A percentile compares a stretch with the other conserved stretches of the same genome.
These are phyloP conservation scores for Coemansia sp. DNA, from an alignment of 192 early-diverging fungal genomes.

Conservation along the genomic window DNA sequence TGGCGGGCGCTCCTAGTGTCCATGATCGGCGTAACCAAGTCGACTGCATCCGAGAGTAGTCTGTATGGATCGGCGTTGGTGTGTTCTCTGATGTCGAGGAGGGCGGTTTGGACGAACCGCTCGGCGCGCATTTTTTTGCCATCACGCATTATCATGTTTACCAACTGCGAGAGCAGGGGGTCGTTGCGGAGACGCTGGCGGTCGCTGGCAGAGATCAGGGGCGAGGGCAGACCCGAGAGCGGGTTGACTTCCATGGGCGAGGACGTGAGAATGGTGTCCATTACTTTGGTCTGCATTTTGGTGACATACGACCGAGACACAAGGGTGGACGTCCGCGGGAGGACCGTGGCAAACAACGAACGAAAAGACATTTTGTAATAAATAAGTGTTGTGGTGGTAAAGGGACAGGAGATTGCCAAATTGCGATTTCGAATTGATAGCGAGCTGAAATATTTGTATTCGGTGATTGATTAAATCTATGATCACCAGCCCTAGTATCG, in stretches of 20 bases:
- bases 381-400: neutral
- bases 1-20: constrained; percentile 68
- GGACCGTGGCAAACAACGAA: constrained; percentile 8
- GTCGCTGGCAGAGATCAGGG: constrained; percentile 32
- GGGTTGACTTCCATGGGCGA: constrained; percentile 27
- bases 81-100: constrained; percentile 64
- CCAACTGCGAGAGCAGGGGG: constrained; percentile 72
- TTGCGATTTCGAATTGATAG: neutral
- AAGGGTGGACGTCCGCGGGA: neutral
- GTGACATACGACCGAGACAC: constrained; percentile 28
- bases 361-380: constrained; percentile 4
- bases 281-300: constrained; percentile 18
- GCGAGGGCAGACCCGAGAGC: constrained; percentile 19
- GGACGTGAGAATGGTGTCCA: constrained; percentile 5
- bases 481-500: neutral
- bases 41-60: constrained; percentile 70
- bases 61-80: constrained; percentile 66
- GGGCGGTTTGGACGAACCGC: constrained; percentile 62
- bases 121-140: constrained; percentile 86
- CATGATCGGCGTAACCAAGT: constrained; percentile 72
- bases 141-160: constrained; percentile 91
- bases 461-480: neutral
- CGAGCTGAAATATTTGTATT: neutral
- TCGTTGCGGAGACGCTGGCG: constrained; percentile 54
- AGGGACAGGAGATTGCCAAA: neutral